Base-by-base conservation (phyloP, 148 eudicot species). In the Camellia lanceoleosa region DNA sequence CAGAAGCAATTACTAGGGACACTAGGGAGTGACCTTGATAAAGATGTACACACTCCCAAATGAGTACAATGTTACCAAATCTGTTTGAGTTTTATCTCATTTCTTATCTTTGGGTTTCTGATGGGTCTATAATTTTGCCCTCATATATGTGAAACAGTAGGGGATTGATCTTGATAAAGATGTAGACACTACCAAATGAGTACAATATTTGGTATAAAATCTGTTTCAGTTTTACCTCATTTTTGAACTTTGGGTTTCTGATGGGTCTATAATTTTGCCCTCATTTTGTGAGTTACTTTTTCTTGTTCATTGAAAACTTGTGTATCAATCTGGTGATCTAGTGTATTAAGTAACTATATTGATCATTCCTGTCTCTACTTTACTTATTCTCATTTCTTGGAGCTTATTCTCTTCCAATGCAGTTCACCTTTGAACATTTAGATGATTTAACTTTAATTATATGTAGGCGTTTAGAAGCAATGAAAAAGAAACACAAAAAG, bases 401-500 rank as follows among this genome's bases (percentile, higher is more conserved):
- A 61, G 38, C 54, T 70, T 58, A 73, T 56, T 16, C 47, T 43
- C 19, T 46, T 46, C 42, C 47, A 3, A 30, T 41, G 51, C 59
- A 14, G 4, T 43, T n/a, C 20, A 20, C 42, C 16, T 38, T 49
- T 47, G 38, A 46, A 47, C 67, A 12, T 78, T 82, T 51, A 11
- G 5, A 23, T 47, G 47, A 74, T 18, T 68, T 18, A 68, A 7
- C 18, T 71, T 58, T 7, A 23, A 82, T 54, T 68, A 44, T 77
- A 20, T 86, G 62, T 85, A 95, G 98, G 87, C 92, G 85, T 77
- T 64, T 87, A 47, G 87, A 93, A 81, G 94, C 83, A 71, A 91
- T 83, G 89, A 95, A 93, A 86, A 89, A 87, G 83, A 95, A 95
- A 79, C 81, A 79, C 54, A 89, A 89, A 81, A 88, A 80, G 74